Percentiles rank a stretch among this genome's conserved stretches.
Evolutionary conservation across 2,329 filamentous ascomycete genomes (phyloP).

Genomic region (Davidsoniella eucalypti): DNA sequence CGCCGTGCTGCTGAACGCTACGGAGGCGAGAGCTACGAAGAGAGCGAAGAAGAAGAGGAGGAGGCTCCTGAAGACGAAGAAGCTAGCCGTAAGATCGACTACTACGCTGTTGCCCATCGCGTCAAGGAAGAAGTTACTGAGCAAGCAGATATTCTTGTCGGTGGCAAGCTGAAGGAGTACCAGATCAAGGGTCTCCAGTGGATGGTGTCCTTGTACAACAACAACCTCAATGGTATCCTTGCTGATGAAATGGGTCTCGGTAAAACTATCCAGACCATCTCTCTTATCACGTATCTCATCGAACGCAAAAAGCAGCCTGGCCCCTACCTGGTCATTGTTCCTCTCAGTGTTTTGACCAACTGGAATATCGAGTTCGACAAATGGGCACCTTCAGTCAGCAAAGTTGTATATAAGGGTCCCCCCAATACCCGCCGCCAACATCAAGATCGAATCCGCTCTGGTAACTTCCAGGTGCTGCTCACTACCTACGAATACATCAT

Average conservation of each 20-base stretch:
- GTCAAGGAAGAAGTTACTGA: conserved; percentile 79
- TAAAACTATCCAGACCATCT: conserved; percentile 98
- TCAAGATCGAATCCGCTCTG: conserved; percentile 85
- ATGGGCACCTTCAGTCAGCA: conserved; percentile 77
- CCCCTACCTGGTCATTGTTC: conserved; percentile 91
- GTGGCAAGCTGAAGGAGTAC: conserved; percentile 89
- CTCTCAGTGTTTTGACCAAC: conserved; percentile 90
- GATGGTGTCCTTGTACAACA: conserved; percentile 99
- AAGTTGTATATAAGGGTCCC: conserved; percentile 93
- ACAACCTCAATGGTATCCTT: conserved; percentile 96
- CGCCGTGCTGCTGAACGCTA: conserved; percentile 66
- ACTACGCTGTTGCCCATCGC: conserved; percentile 95
- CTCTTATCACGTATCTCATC: conserved; percentile 90
- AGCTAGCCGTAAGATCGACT: conserved; percentile 73
- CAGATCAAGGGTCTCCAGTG: conserved; percentile 97
- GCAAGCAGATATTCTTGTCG: conserved; percentile 76
- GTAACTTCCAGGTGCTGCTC: conserved; percentile 86
- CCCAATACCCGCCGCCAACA: conserved; percentile 76
- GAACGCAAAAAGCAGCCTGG: conserved; percentile 86
- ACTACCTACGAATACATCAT: conserved; percentile 99
- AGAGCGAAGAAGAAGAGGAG: conserved; percentile 35
- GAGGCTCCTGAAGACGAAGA: conserved; percentile 54
- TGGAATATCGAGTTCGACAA: conserved; percentile 99
- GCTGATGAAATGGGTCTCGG: conserved; percentile 99
- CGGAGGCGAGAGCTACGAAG: conserved; percentile 52